A percentile compares a stretch with the other conserved stretches of the same genome.
Conservation (phyloP, 129 eudicot species). For the Smallanthus sonchifolius region DNA sequence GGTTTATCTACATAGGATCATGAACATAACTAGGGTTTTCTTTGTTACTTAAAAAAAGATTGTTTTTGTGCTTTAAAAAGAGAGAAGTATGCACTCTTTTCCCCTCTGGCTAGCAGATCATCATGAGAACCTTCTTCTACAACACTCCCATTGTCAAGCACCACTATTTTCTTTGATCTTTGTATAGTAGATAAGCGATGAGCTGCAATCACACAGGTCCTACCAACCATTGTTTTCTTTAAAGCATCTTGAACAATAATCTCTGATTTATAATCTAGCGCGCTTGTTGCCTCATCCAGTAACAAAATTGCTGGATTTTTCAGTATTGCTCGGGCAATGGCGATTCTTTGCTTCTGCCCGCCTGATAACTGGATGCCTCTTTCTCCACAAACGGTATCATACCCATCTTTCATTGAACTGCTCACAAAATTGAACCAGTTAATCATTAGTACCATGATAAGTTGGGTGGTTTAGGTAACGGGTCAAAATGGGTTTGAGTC, state of each 20-base stretch:
- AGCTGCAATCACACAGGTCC: conserved; percentile 42
- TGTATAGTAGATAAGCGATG: conserved; percentile 46
- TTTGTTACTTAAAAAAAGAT: conserved; percentile 14
- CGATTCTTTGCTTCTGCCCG: conserved; percentile 58
- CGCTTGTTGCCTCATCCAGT: conserved; percentile 54
- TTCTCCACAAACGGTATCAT: conserved; percentile 49
- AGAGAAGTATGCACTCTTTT: conserved; percentile 34
- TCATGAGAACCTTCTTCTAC: conserved; percentile 61
- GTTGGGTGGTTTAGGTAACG: not conserved
- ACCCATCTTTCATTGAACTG: conserved; percentile 48
- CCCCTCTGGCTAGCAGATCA: conserved; percentile 35
- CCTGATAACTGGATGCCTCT: conserved; percentile 59
- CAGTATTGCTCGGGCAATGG: conserved; percentile 53
- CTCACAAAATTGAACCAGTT: conserved; percentile 14
- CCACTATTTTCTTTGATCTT: conserved; percentile 46
- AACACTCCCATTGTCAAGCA: conserved; percentile 56
- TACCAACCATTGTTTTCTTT: conserved; percentile 33
- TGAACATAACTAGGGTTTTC: not conserved
- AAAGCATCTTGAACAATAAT: conserved; percentile 39
- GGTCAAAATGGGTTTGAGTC: not conserved
- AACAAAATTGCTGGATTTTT: conserved; percentile 45
- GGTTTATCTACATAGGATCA: not conserved
- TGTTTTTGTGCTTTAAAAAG: conserved; percentile 32
- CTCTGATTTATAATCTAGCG: conserved; percentile 44
- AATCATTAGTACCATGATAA: not conserved